These are phyloP conservation scores for Suhomyces pyralidae DNA, from an alignment of 805 yeast species.

Conservation along the genomic window DNA sequence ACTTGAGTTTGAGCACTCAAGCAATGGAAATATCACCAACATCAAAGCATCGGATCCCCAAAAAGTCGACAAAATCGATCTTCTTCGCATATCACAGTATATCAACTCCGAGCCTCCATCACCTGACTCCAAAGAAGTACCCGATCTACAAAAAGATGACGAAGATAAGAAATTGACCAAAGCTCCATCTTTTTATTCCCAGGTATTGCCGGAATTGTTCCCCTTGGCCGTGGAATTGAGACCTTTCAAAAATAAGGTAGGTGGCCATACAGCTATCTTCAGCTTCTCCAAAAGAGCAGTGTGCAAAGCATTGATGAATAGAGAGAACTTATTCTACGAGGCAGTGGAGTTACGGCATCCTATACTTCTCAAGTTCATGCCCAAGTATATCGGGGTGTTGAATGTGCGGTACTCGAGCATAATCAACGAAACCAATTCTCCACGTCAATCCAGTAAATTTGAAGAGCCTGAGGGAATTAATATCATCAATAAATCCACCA, in stretches of 20 bases:
- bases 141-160: neutral
- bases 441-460: neutral
- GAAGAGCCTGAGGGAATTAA: neutral
- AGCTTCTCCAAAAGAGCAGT: constrained; percentile 88
- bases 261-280: constrained; percentile 97
- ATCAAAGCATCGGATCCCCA: constrained; percentile 10
- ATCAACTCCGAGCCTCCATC: constrained; percentile 1
- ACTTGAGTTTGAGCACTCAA: constrained; percentile 43
- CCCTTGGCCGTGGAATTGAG: constrained; percentile 83
- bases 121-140: neutral
- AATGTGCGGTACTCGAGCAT: constrained; percentile 78
- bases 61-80: neutral
- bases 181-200: neutral
- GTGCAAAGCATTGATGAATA: constrained; percentile 85
- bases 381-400: constrained; percentile 88
- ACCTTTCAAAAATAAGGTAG: constrained; percentile 92
- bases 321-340: constrained; percentile 92
- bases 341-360: constrained; percentile 75
- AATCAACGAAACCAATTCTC: constrained; percentile 26
- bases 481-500: neutral
- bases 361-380: constrained; percentile 81
- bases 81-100: neutral
- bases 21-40: constrained; percentile 29
- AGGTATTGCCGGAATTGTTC: constrained; percentile 30
- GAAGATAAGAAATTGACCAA: neutral